Evolutionary conservation across 352 stramenopile species (phyloP), one percentile per base, ranked within the genome.

Genomic region (Pythium aristosporum): DNA sequence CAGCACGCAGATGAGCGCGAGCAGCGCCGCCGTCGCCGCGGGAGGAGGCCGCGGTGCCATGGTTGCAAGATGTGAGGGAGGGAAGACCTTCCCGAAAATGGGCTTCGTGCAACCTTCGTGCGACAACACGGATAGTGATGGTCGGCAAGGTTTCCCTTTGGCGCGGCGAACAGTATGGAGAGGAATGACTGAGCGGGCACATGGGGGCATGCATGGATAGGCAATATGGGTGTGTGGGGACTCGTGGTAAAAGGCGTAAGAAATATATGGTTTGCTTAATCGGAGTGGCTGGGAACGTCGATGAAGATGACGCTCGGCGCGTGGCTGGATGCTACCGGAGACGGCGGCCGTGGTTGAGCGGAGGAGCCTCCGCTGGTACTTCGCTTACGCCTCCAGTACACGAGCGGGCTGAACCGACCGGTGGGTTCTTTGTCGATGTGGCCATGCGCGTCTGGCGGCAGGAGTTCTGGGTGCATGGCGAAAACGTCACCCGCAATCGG

Each of bases 1-100:
- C n/a, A 98, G 72, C 50, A 85, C 73, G 74, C 88, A 96, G 66
- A 96, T 96, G 43, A 88, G 75, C 52, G 75, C 77, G 32, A 98
- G 69, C 58, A 96, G 69, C 43, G 74, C 68, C 37, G 60, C 55
- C 25, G 49, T 44, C n/a, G 32, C 48, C 10, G 32, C 18, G 23
- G 23, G 28, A 11, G 6, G 21, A 18, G 30, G 32, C 23, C 18
- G 21, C 20, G 25, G 32, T 42, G 6, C 28, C 43, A 64, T 57
- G 8, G 30, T 64, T 11, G 21, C 44, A 11, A 12, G 28, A 25
- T 11, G 42, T 43, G 37, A 15, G 37, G 39, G 42, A 34, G n/a
- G 44, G 52, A n/a, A 53, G 16, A 32, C 21, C n/a, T 28, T 30
- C 16, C 44, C 21, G 50, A 39, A 60, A 28, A 13, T 25, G 52